Base-by-base conservation (phyloP, 106 monocot species). In the Amphibolis antarctica region DNA sequence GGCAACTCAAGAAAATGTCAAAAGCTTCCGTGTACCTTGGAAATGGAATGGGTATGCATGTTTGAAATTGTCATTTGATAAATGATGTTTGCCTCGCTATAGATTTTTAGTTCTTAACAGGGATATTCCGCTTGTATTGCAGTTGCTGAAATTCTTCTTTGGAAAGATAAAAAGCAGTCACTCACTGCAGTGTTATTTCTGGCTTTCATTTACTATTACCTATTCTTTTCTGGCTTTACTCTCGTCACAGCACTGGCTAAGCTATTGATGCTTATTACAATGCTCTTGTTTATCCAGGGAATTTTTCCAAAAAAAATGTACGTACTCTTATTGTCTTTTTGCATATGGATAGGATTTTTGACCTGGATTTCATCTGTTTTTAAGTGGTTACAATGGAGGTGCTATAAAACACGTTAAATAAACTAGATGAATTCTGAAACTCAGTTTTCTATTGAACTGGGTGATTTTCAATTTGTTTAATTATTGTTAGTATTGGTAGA, bases 81-180 rank as follows among this genome's bases (percentile, higher is more conserved):
- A 42, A 25, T 61, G 24, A 25, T 43, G 2, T 62, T 19, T 26
- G 42, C 21, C 10, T 21, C 22, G 27, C 43, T 29, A 31, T 27
- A 53, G 43, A 28, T 24, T 14, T 64, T 46, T 19, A 23, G 55
- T 53, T 71, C 21, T 46, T 66, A n/a, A 43, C 10, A 1, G 59
- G 60, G n/a, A 22, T 31, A 19, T 58, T 46, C 62, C 29, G 9
- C 17, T 68, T 64, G 20, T 60, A 6, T 69, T 85, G 69, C 82
- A 98, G 98, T 90, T 82, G 82, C 91, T 25, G 70, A 88, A 17
- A 79, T 73, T 12, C 74, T 91, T 70, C 78, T 98, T 14, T 88
- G 91, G 91, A 88, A 81, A 78, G 87, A 98, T 62, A 85, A 76
- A 71, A 98, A 85, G 62, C 77, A 84, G 29, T 78, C 82, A 3